Percentiles rank a stretch among this genome's conserved stretches.
Evolutionary conservation across 495 filamentous ascomycete genomes (phyloP).

Genomic region (Xylaria nigripes): DNA sequence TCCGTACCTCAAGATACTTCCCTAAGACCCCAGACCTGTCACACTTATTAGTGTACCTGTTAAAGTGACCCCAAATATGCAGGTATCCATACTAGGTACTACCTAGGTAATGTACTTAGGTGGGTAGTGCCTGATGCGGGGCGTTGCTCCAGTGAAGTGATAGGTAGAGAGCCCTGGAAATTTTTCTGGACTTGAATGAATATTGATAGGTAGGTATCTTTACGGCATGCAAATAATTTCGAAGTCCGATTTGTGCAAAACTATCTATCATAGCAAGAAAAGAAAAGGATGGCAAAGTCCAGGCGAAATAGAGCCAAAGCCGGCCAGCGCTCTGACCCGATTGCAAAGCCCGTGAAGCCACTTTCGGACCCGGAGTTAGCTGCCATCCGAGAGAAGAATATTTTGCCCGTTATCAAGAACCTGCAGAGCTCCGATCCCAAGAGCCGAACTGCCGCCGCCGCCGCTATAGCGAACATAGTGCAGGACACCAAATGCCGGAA

Average conservation of each 20-base stretch:
- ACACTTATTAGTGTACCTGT: no score
- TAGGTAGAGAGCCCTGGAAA: slow-evolving; percentile 15
- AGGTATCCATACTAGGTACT: no score
- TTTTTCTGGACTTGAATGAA: slow-evolving; percentile 14
- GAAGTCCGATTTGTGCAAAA: no score
- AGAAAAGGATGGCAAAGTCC: slow-evolving; percentile 34
- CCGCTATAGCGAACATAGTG: slow-evolving; percentile 50
- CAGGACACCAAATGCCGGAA: slow-evolving; percentile 50
- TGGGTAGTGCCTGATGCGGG: no score
- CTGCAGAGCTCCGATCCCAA: slow-evolving; percentile 48
- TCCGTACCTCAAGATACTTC: no score
- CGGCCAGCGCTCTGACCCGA: slow-evolving; percentile 35
- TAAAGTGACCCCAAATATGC: no score
- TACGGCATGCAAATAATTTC: no score
- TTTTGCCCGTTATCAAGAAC: slow-evolving; percentile 50
- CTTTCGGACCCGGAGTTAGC: slow-evolving; percentile 48
- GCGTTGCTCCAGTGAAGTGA: no score
- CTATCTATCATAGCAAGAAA: not conserved
- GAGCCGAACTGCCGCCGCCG: slow-evolving; percentile 43
- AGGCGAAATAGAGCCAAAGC: slow-evolving; percentile 31
- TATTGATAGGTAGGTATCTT: slow-evolving; percentile 10
- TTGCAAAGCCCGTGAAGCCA: slow-evolving; percentile 43
- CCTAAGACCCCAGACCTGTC: no score
- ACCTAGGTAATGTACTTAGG: no score
- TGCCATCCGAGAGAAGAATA: slow-evolving; percentile 47